Conservation (phyloP, 306 rosid genomes). For the Benincasa hispida region DNA sequence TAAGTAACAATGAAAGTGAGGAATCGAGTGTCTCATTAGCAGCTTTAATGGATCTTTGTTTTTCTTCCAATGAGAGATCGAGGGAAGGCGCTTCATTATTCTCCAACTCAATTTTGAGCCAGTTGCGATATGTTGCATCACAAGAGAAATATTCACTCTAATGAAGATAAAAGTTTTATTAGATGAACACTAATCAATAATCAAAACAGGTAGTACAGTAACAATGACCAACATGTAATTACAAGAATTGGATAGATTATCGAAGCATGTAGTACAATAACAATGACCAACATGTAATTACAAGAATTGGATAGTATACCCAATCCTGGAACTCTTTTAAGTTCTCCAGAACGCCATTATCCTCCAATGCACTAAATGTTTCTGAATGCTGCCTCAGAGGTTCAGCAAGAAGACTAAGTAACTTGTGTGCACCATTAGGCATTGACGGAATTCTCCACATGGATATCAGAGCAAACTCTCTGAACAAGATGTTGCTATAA, state of each 20-base stretch:
- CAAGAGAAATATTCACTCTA: conserved; percentile 90
- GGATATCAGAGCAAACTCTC: conserved; percentile 93
- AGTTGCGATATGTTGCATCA: conserved; percentile 94
- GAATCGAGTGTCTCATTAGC: conserved; percentile 74
- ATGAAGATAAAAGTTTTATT: conserved; percentile 8
- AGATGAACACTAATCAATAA: conserved; percentile 11
- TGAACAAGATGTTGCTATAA: conserved; percentile 71
- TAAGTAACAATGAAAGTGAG: conserved; percentile 55
- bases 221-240: background rate
- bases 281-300: background rate
- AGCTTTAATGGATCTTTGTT: conserved; percentile 47
- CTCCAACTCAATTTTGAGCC: conserved; percentile 87
- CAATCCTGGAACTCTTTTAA: conserved; percentile 89
- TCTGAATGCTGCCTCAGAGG: conserved; percentile 88
- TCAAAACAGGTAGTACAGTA: background rate
- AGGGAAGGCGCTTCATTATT: conserved; percentile 48
- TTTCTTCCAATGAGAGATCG: conserved; percentile 75
- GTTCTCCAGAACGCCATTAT: conserved; percentile 43
- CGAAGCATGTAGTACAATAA: background rate
- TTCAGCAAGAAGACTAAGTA: conserved; percentile 88
- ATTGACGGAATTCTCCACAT: conserved; percentile 96
- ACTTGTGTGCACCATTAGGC: conserved; percentile 87
- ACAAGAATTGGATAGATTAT: background rate
- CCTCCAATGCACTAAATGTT: conserved; percentile 42
- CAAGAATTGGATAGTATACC: conserved; percentile 31